Conservation (phyloP, 2,329 filamentous ascomycete genomes). For the Paecilomyces dactylethromorphus region DNA sequence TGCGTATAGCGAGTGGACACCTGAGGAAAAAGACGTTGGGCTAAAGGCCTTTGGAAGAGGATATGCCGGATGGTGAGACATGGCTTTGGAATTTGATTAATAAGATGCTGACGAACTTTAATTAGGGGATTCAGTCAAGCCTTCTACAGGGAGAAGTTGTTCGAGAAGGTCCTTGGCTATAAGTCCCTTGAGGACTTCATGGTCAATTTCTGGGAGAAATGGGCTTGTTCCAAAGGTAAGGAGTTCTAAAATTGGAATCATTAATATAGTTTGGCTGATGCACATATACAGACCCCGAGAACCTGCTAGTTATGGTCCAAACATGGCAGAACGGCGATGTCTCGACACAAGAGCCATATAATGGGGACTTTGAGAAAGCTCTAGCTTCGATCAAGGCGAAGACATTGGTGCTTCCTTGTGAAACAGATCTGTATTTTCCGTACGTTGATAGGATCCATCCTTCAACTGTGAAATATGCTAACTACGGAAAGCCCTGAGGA, state of each 20-base stretch:
- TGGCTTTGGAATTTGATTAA: not conserved
- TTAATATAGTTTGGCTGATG: not conserved
- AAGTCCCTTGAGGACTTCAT: constrained; percentile 68
- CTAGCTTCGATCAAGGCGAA: constrained; percentile 67
- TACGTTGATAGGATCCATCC: constrained; percentile 27
- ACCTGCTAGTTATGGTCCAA: constrained; percentile 66
- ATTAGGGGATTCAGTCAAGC: constrained; percentile 67
- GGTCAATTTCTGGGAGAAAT: constrained; percentile 67
- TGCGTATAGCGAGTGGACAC: constrained; percentile 44
- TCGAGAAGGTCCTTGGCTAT: constrained; percentile 58
- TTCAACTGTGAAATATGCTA: constrained; percentile 5
- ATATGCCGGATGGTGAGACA: constrained; percentile 61
- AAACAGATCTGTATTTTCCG: constrained; percentile 77
- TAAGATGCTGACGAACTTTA: not conserved
- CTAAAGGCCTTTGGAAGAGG: constrained; percentile 67
- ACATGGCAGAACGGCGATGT: constrained; percentile 73
- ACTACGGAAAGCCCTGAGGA: constrained; percentile 58
- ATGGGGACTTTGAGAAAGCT: constrained; percentile 58
- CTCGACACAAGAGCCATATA: constrained; percentile 62
- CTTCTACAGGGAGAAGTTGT: constrained; percentile 68
- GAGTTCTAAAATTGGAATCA: not conserved
- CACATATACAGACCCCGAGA: constrained; percentile 56
- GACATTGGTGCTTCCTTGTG: constrained; percentile 61
- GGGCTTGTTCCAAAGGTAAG: constrained; percentile 60
- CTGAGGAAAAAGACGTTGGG: constrained; percentile 48